Evolutionary conservation across 345 rosid species (phyloP).

Genomic region (Tarenaya hassleriana): DNA sequence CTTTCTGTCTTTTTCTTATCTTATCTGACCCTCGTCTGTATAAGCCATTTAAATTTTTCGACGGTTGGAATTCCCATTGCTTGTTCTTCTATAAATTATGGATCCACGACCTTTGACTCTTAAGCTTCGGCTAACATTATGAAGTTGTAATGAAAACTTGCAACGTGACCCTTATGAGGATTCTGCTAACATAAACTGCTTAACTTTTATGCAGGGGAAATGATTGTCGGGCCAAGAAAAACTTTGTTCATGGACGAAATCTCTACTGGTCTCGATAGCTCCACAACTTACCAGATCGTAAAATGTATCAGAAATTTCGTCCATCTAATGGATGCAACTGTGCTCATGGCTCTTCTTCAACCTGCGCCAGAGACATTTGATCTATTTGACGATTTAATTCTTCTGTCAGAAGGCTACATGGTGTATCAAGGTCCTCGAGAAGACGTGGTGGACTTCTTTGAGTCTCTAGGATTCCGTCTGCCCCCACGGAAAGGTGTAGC

Average conservation of each 20-base stretch:
- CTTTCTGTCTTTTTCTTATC: too few species aligned
- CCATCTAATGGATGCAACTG: slow-evolving; percentile 84
- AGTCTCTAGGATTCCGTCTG: slow-evolving; percentile 72
- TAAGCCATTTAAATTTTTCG: neutral
- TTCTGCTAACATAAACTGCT: too few species aligned
- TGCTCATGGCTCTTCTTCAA: slow-evolving; percentile 90
- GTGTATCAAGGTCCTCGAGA: slow-evolving; percentile 83
- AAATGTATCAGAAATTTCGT: slow-evolving; percentile 79
- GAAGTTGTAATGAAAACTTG: slow-evolving; percentile 7
- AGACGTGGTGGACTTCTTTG: slow-evolving; percentile 69
- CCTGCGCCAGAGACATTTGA: slow-evolving; percentile 98
- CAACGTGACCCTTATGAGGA: too few species aligned
- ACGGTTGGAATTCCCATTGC: neutral
- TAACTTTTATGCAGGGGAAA: slow-evolving; percentile 59
- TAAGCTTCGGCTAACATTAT: neutral
- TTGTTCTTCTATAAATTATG: neutral
- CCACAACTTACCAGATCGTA: slow-evolving; percentile 85
- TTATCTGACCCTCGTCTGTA: neutral
- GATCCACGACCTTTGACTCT: neutral
- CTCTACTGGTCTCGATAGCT: slow-evolving; percentile 94
- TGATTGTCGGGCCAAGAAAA: slow-evolving; percentile 92
- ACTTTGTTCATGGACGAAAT: slow-evolving; percentile 96
- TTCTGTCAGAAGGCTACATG: slow-evolving; percentile 77
- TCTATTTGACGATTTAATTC: slow-evolving; percentile 73
- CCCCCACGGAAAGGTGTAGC: slow-evolving; percentile 90